Conservation (phyloP, 2,329 filamentous ascomycete species). For the Cladosporium velox region DNA sequence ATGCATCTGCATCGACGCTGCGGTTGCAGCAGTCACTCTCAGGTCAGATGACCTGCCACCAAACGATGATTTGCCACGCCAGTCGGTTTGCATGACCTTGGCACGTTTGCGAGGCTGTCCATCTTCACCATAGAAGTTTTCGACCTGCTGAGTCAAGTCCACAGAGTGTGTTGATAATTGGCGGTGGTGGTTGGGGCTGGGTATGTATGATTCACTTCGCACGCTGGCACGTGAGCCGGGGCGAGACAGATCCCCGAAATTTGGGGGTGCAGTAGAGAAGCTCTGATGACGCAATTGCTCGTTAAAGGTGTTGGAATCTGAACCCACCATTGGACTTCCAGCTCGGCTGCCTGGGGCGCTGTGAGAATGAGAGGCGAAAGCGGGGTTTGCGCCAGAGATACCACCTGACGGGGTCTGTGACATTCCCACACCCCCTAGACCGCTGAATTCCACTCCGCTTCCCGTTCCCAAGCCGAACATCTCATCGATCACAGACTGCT, state of each 20-base stretch:
- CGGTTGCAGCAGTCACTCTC: slow-evolving; percentile 85
- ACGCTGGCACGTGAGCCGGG: slow-evolving; percentile 38
- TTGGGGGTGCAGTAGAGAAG: slow-evolving; percentile 32
- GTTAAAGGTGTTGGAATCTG: slow-evolving; percentile 39
- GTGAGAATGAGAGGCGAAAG: slow-evolving; percentile 36
- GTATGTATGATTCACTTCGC: slow-evolving; percentile 35
- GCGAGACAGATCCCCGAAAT: slow-evolving; percentile 35
- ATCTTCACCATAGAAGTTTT: slow-evolving; percentile 46
- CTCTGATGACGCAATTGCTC: slow-evolving; percentile 38
- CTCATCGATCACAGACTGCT: slow-evolving; percentile 33
- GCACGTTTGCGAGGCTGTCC: slow-evolving; percentile 72
- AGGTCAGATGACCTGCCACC: slow-evolving; percentile 70
- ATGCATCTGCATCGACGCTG: slow-evolving; percentile 82
- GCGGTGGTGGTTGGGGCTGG: slow-evolving; percentile 27
- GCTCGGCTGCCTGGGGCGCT: slow-evolving; percentile 44
- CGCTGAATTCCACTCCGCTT: slow-evolving; percentile 26
- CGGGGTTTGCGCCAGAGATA: slow-evolving; percentile 36
- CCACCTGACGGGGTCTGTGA: slow-evolving; percentile 37
- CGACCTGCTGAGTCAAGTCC: slow-evolving; percentile 27
- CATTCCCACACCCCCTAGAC: slow-evolving; percentile 32
- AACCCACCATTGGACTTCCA: slow-evolving; percentile 48
- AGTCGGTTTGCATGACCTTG: slow-evolving; percentile 72
- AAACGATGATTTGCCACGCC: slow-evolving; percentile 71
- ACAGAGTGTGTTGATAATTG: slow-evolving; percentile 27
- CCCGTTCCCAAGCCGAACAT: slow-evolving; percentile 34